Conservation (phyloP, 495 filamentous ascomycete genomes). For the Aspergillus hancockii region DNA sequence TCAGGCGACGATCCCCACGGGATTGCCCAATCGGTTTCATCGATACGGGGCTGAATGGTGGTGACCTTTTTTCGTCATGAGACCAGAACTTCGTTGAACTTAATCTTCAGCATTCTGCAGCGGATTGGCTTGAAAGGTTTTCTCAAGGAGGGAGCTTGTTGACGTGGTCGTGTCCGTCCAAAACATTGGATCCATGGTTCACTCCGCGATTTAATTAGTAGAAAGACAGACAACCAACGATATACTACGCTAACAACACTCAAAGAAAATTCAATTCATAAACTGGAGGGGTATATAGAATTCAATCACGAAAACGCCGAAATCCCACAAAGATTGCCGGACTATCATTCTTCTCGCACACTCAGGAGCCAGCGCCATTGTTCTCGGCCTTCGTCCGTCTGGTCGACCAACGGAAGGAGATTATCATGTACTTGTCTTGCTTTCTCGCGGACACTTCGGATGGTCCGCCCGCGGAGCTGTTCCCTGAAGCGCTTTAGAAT, state of each 20-base stretch:
- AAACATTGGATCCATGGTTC: constrained; percentile 3
- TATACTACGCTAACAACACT: neutral
- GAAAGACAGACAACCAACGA: no score
- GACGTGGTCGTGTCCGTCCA: neutral
- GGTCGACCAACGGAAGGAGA: neutral
- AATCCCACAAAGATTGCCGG: neutral
- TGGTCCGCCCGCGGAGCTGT: constrained; percentile 14
- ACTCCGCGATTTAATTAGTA: neutral
- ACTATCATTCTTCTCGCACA: constrained; percentile 4
- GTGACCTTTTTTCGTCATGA: neutral
- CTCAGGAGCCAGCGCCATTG: constrained; percentile 26
- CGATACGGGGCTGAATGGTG: neutral
- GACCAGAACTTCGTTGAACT: neutral
- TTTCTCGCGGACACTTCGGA: constrained; percentile 18
- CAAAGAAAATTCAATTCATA: constrained; percentile 4
- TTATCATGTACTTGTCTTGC: constrained; percentile 9
- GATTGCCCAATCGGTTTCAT: neutral
- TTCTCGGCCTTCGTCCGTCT: constrained; percentile 24
- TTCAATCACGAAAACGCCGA: neutral
- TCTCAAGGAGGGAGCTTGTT: neutral
- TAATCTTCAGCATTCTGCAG: neutral
- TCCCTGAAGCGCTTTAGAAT: constrained; percentile 17
- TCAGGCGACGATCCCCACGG: constrained; percentile 4
- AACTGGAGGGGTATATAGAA: neutral
- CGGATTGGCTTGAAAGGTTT: neutral